phyloP scores from a whole-genome alignment of 257 asterid genomes.

The Lycium barbarum region DNA sequence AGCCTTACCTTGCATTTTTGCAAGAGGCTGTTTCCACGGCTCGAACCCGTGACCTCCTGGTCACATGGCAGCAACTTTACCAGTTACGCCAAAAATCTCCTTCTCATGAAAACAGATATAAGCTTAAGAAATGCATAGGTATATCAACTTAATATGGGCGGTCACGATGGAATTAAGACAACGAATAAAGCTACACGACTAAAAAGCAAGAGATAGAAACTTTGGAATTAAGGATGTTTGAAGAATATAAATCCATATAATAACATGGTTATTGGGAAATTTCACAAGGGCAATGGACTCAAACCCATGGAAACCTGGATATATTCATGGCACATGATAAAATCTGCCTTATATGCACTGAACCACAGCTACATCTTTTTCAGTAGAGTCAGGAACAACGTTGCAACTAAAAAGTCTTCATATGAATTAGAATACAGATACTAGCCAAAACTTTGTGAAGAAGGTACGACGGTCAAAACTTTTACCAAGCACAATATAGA shows the following conservation, averaged over 20 bases:
- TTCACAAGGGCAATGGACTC: background rate
- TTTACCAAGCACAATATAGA: slow-evolving; percentile 15
- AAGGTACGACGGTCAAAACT: background rate
- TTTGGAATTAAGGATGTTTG: background rate
- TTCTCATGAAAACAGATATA: background rate
- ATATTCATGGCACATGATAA: background rate
- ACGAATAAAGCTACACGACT: background rate
- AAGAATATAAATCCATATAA: background rate
- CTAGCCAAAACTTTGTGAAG: slow-evolving; percentile 20
- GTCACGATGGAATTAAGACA: background rate
- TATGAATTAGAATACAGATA: background rate
- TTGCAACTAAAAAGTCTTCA: background rate
- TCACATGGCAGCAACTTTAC: no score
- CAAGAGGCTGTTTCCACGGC: no score
- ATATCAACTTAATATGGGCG: background rate
- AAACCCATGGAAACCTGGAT: background rate
- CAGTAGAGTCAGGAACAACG: background rate
- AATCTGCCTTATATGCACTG: slow-evolving; percentile 10
- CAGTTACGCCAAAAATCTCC: no score
- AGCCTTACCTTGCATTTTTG: no score
- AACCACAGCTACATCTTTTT: background rate
- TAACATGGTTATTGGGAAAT: background rate
- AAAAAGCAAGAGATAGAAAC: background rate
- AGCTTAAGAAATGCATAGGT: background rate
- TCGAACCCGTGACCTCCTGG: no score